Base-by-base conservation (phyloP, 192 early-diverging fungal species). In the Coemansia sp. region DNA sequence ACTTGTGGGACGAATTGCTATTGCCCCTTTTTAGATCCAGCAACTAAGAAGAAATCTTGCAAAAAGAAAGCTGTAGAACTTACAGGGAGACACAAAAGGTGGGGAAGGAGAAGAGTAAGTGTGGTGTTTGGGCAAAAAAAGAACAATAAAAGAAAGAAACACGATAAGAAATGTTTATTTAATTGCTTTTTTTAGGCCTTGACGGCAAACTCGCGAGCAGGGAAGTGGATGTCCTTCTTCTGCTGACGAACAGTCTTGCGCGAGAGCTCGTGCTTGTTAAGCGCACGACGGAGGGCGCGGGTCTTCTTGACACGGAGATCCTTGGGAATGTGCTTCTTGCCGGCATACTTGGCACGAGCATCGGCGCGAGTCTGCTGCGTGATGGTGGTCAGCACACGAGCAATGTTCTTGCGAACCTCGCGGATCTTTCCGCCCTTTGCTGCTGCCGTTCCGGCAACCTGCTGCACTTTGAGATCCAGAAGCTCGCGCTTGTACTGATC, bases 231-330 rank as follows among this genome's bases (percentile, higher is more conserved):
- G 56, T 86, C 87, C 90, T 93, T 92, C 92, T 97, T 97, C 69
- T 85, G 84, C 83, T 95, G 91, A 85, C 89, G 90, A 69, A 92
- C 71, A 69, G 97, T 99, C 91, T 92, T 95, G 75, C 78, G 78
- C 65, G 88, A 75, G 49, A 79, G 74, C 87, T 99, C 94, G 77
- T 80, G 64, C 75, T 86, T 78, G 87, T 95, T 95, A 85, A 99
- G 86, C 67, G 91, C 91, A 74, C 95, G 94, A 65, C 97, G 95
- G 85, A 98, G 92, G 70, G 97, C 97, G 80, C 97, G 94, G 70
- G 96, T 99, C 91, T 95, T 95, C 92, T 99, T 99, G 81, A 85
- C 86, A 77, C 97, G 94, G 85, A 99, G 92, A 86, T 99, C 97
- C 70, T 95, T 85, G 67, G 97, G 97, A 47, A 88, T 74, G 87